phyloP scores from a whole-genome alignment of 2,329 filamentous ascomycete genomes.

The Graphium sp. region DNA sequence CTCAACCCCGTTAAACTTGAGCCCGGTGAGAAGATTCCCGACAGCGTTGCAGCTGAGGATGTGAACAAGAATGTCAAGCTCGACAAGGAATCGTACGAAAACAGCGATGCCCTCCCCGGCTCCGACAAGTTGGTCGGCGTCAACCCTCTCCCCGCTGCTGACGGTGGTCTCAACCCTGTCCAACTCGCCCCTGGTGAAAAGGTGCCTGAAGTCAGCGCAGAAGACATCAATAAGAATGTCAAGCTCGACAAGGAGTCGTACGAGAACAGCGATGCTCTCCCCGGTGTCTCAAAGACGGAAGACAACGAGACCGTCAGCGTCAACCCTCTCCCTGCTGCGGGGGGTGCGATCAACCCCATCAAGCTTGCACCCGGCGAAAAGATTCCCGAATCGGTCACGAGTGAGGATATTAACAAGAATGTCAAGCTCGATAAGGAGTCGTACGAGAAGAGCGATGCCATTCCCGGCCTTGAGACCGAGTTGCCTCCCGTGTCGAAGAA shows the following conservation, averaged over 20 bases:
- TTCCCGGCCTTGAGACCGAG: constrained; percentile 28
- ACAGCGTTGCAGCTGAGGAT: constrained; percentile 51
- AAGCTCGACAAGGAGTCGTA: constrained; percentile 74
- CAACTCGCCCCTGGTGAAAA: constrained; percentile 64
- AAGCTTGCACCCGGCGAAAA: constrained; percentile 64
- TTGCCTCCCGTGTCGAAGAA: constrained; percentile 40
- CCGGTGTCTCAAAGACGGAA: too few relatives aligned
- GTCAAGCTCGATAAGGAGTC: constrained; percentile 67
- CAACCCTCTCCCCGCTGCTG: constrained; percentile 44
- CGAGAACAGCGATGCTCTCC: constrained; percentile 55
- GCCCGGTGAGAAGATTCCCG: constrained; percentile 64
- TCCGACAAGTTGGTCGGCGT: constrained; percentile 31
- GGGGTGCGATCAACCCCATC: constrained; percentile 60
- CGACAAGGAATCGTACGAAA: constrained; percentile 77
- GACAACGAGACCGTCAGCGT: constrained; percentile 33
- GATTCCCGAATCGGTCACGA: constrained; percentile 48
- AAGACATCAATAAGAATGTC: constrained; percentile 55
- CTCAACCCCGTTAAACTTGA: constrained; percentile 68
- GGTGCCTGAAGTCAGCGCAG: constrained; percentile 53
- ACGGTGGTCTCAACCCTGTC: constrained; percentile 62
- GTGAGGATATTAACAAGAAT: constrained; percentile 51
- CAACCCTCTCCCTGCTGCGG: constrained; percentile 43
- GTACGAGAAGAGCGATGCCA: constrained; percentile 62
- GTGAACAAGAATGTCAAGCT: constrained; percentile 55
- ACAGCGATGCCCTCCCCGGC: constrained; percentile 42